Base-by-base conservation (phyloP, 139 green algal genomes). In the Auxenochlorella pyrenoidosa region DNA sequence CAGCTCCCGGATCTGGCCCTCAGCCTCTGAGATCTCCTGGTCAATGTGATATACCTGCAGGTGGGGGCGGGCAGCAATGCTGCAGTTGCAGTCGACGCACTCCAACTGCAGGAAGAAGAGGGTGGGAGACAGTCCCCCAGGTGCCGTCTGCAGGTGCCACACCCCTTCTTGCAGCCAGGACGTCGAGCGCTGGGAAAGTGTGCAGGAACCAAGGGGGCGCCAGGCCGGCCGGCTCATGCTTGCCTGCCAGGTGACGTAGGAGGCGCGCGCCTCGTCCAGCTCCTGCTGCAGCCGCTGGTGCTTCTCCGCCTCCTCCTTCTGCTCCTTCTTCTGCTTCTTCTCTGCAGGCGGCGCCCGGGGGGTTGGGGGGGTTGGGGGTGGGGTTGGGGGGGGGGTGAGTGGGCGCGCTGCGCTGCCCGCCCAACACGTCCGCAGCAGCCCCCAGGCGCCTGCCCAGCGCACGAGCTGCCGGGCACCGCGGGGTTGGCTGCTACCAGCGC, bases 241-340 rank as follows among this genome's bases (percentile, higher is more conserved):
- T 79, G 95, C 94, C 47, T 83, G 58, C 83, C 83, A 87, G 38
- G 65, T 73, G 71, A 75, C 60, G 83, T 82, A 43, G 26, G 51
- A 32, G 21, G 83, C 28, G 13, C 51, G 44, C 41, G 38, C 26
- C 28, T 87, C 83, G 15, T 89, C 89, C 93, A 98, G 94, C 73
- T 98, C 88, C 58, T 96, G 54, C 88, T 95, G 82, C 82, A 95
- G 88, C 59, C 82, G 75, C 70, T 97, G 66, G 88, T 98, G 94
- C 75, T 90, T 92, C 91, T 99, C 98, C 30, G 98, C 98, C 93
- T 99, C 97, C 54, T 98, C 95, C 92, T 98, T 99, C 91, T 99
- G 97, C 82, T 98, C 97, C 91, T 99, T 98, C 89, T 98, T 99
- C 86, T 97, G 93, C 88, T 93, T 94, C 60, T 94, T 94, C 89